A percentile compares a stretch with the other conserved stretches of the same genome.
Evolutionary conservation across 2,329 filamentous ascomycete genomes (phyloP).

Genomic region (Botrytis squamosa): DNA sequence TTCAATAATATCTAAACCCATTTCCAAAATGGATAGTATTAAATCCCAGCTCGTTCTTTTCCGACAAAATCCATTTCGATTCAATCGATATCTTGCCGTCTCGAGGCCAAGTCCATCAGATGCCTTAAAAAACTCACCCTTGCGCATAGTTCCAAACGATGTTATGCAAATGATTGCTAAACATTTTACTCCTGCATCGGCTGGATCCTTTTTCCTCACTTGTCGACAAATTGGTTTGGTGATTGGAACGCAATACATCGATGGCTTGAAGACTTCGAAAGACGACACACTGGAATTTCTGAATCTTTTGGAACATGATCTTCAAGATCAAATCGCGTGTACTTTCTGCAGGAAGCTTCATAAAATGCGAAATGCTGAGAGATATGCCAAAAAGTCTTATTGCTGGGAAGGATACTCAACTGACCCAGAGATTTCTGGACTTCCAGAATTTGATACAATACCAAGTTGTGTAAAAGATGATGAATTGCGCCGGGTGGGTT

Average conservation of each 20-base stretch:
- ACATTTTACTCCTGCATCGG: neutral
- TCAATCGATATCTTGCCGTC: neutral
- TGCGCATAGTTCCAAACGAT: neutral
- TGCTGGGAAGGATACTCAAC: neutral
- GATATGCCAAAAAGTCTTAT: neutral
- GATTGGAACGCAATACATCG: neutral
- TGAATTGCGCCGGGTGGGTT: accelerated
- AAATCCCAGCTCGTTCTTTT: neutral
- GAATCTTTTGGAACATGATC: neutral
- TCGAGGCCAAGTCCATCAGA: neutral
- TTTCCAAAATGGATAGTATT: neutral
- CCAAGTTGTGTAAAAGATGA: neutral
- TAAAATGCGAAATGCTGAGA: neutral
- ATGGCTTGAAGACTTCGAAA: neutral
- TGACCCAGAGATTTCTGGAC: too few relatives aligned
- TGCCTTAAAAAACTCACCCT: neutral
- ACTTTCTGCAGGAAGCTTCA: neutral
- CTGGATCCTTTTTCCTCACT: neutral
- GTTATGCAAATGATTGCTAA: neutral
- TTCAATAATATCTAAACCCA: neutral
- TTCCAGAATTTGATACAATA: neutral
- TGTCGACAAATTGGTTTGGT: neutral
- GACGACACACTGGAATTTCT: neutral
- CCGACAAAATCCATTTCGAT: neutral
- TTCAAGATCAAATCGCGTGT: neutral